Percentiles rank a stretch among this genome's conserved stretches.
Conservation (phyloP, 1,284 basidiomycete species). For the Fomitopsis palustris region DNA sequence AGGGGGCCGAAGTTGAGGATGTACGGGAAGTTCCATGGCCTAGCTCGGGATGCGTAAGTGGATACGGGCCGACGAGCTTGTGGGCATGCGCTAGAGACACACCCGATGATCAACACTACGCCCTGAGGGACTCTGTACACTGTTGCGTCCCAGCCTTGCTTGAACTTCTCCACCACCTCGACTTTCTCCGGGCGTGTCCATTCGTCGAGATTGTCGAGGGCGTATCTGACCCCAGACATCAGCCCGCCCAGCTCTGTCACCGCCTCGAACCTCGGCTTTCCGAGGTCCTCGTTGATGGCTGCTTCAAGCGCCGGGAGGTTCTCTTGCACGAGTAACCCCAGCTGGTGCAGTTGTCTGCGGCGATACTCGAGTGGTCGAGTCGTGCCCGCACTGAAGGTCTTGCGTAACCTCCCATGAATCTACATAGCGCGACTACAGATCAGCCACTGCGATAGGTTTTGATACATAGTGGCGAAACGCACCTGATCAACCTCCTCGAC, state of each 20-base stretch:
- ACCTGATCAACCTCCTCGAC: conserved; percentile 11
- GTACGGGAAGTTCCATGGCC: conserved; percentile 57
- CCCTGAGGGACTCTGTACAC: conserved; percentile 53
- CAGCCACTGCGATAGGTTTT: neutral
- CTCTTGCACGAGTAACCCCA: conserved; percentile 60
- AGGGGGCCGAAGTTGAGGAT: conserved; percentile 48
- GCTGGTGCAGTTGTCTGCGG: conserved; percentile 59
- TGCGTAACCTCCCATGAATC: conserved; percentile 42
- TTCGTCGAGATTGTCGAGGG: conserved; percentile 45
- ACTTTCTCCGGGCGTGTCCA: conserved; percentile 51
- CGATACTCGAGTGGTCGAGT: conserved; percentile 54
- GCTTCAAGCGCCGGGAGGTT: conserved; percentile 47
- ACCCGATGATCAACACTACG: conserved; percentile 40
- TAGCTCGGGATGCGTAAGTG: conserved; percentile 13
- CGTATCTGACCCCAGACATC: conserved; percentile 42
- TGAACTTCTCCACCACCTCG: conserved; percentile 30
- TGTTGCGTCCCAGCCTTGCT: conserved; percentile 38
- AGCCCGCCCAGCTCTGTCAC: conserved; percentile 36
- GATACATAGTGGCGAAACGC: neutral
- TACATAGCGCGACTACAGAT: too few relatives aligned
- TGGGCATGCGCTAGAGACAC: conserved; percentile 14
- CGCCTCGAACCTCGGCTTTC: conserved; percentile 45
- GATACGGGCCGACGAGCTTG: conserved; percentile 6
- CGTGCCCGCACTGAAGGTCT: conserved; percentile 47
- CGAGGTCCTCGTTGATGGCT: conserved; percentile 51